Conservation (phyloP, 192 early-diverging fungal species). For the Paraglomus brasilianum region DNA sequence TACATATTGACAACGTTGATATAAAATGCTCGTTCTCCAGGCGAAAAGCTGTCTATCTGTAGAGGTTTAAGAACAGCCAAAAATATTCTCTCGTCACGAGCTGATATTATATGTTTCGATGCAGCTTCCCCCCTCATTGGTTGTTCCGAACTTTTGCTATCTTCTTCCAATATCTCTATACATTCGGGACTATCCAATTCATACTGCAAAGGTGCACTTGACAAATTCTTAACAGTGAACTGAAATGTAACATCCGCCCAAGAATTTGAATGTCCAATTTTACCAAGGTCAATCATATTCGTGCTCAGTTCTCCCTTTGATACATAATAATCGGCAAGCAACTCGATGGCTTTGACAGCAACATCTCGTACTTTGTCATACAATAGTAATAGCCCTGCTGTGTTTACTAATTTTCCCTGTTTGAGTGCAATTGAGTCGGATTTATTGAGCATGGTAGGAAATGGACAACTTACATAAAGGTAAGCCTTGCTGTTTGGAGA, state of each 20-base stretch:
- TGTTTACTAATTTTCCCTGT: slow-evolving; percentile 53
- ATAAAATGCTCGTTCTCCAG: slow-evolving; percentile 48
- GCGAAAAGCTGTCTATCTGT: slow-evolving; percentile 46
- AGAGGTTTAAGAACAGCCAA: slow-evolving; percentile 65
- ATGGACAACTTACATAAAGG: slow-evolving; percentile 53
- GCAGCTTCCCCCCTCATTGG: neutral
- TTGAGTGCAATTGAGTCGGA: slow-evolving; percentile 39
- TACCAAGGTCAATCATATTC: slow-evolving; percentile 65
- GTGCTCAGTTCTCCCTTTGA: slow-evolving; percentile 57
- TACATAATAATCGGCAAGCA: slow-evolving; percentile 59
- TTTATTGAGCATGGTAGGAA: slow-evolving; percentile 41
- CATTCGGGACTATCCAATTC: slow-evolving; percentile 47
- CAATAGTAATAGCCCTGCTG: slow-evolving; percentile 61
- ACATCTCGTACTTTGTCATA: slow-evolving; percentile 50
- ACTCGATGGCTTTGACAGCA: slow-evolving; percentile 59
- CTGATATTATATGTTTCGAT: slow-evolving; percentile 35
- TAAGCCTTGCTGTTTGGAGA: slow-evolving; percentile 46
- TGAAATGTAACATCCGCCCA: slow-evolving; percentile 62
- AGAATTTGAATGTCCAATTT: slow-evolving; percentile 72
- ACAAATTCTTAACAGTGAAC: slow-evolving; percentile 63
- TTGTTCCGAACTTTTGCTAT: neutral
- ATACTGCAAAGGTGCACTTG: slow-evolving; percentile 64
- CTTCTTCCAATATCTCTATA: slow-evolving; percentile 43
- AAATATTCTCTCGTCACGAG: slow-evolving; percentile 43
- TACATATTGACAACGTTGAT: slow-evolving; percentile 63